Evolutionary conservation across 345 rosid genomes (phyloP), one percentile per base, ranked within the genome.

Genomic region (Gynandropsis gynandra): DNA sequence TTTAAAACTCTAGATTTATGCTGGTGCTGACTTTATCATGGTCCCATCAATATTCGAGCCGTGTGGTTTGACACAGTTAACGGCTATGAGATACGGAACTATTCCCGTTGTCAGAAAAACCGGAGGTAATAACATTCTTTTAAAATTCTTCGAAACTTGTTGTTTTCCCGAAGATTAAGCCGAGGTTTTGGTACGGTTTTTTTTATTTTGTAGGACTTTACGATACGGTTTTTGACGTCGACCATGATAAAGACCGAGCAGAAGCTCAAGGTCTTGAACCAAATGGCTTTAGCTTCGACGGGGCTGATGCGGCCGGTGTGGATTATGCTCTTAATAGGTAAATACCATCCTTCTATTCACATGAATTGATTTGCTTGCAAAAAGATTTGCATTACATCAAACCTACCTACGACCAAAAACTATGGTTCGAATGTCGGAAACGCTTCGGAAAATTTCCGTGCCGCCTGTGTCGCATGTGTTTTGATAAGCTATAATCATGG

Each of bases 21-120:
- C 89, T 0, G 98, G 98, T 63, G 80, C 96, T 2, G 98, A 90
- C 73, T 79, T 87, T 70, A 82, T 90, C 66, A 70, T 90, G 46
- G 95, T 90, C 20, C 98, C 98, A 0, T 90, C 98, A 9, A 82
- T 87, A 50, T 90, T 90, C 60, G 96, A 90, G 76, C 98, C 98
- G 3, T 90, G 96, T 50, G 96, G 98, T 61, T 74, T 90, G 62
- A 90, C 96, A 11, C 98, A 90, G 62, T 87, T 84, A 47, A 75
- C 72, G 39, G 95, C 95, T 42, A 84, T 90, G 98, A 76, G 98
- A 84, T 90, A 87, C 17, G 98, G 98, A 14, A 82, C 89, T 27
- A 47, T 90, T 53, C 96, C 96, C 2, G 74, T 90, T 43, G 96
- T 87, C 56, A 78, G 98, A 21, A 84, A 82, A 79, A 90, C 96